Conservation (phyloP, 495 filamentous ascomycete species). For the Penicillium alfredii region DNA sequence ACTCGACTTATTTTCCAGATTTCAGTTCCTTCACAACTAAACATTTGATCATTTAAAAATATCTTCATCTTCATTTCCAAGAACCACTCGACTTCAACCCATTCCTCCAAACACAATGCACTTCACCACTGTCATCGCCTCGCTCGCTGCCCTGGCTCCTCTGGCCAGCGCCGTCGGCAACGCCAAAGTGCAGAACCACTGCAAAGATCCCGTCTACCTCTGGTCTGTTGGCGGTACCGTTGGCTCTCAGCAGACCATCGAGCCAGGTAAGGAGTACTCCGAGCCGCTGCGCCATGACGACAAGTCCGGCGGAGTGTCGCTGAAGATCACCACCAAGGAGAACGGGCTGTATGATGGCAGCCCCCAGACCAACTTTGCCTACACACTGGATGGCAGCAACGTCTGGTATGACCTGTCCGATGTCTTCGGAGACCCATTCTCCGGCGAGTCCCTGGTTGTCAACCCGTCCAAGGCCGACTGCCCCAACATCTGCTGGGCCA, state of each 20-base stretch:
- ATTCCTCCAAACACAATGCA: constrained; percentile 22
- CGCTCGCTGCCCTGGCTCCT: constrained; percentile 23
- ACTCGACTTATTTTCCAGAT: background rate
- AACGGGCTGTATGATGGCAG: constrained; percentile 51
- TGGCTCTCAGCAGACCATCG: constrained; percentile 33
- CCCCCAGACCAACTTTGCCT: constrained; percentile 49
- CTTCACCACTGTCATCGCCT: constrained; percentile 21
- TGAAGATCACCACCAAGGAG: constrained; percentile 47
- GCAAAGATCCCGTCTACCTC: constrained; percentile 41
- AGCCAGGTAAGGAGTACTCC: constrained; percentile 30
- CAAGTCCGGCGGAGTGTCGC: constrained; percentile 46
- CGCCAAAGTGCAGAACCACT: constrained; percentile 50
- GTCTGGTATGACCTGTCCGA: constrained; percentile 53
- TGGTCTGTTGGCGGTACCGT: constrained; percentile 52
- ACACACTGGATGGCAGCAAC: constrained; percentile 42
- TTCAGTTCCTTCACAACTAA: background rate
- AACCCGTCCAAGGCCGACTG: constrained; percentile 35
- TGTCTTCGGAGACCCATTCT: constrained; percentile 52
- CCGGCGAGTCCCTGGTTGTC: constrained; percentile 38
- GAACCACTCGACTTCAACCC: constrained; percentile 1
- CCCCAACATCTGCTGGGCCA: constrained; percentile 44
- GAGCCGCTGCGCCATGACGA: constrained; percentile 42
- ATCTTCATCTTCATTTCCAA: no score
- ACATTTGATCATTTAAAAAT: no score
- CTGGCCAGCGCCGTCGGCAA: constrained; percentile 41